Percentiles rank a stretch among this genome's conserved stretches.
Conservation (phyloP, 306 rosid species). For the Begonia peltatifolia region DNA sequence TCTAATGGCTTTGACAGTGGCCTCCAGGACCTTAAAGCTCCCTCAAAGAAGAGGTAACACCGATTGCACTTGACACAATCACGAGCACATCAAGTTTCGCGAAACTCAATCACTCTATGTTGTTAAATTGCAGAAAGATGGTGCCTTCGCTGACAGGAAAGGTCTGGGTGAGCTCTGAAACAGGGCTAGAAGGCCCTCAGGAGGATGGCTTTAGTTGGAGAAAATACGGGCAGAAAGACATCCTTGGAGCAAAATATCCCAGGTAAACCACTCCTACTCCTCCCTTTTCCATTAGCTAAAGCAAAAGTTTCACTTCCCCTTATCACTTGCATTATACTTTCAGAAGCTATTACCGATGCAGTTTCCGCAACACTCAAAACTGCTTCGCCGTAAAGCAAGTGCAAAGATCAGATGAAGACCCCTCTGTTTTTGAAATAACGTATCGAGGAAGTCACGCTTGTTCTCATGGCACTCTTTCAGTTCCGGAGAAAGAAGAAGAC, state of each 20-base stretch:
- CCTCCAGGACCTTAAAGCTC: slow-evolving; percentile 23
- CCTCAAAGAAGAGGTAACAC: slow-evolving; percentile 48
- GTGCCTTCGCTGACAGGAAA: slow-evolving; percentile 39
- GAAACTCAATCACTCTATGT: no score
- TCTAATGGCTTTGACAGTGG: slow-evolving; percentile 28
- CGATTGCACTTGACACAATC: not conserved
- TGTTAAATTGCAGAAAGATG: slow-evolving; percentile 37
- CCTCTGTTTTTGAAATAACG: slow-evolving; percentile 54
- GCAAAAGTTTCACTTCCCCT: no score
- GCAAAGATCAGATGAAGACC: slow-evolving; percentile 82
- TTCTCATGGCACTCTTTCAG: slow-evolving; percentile 30
- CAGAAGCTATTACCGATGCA: slow-evolving; percentile 95
- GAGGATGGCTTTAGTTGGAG: slow-evolving; percentile 66
- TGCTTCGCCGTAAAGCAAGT: slow-evolving; percentile 90
- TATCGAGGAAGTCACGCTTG: slow-evolving; percentile 65
- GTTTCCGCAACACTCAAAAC: slow-evolving; percentile 50
- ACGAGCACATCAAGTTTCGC: no score
- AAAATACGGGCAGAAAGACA: slow-evolving; percentile 79
- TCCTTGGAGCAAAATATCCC: slow-evolving; percentile 56
- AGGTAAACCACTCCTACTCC: slow-evolving; percentile 27
- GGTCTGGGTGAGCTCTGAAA: slow-evolving; percentile 34
- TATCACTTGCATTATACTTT: not conserved
- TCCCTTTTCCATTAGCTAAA: not conserved
- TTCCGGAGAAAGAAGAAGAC: slow-evolving; percentile 36
- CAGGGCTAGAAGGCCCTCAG: slow-evolving; percentile 37